These are phyloP conservation scores for Histomonas meleagridis DNA, from an alignment of 208 protist species.

Conservation along the genomic window DNA sequence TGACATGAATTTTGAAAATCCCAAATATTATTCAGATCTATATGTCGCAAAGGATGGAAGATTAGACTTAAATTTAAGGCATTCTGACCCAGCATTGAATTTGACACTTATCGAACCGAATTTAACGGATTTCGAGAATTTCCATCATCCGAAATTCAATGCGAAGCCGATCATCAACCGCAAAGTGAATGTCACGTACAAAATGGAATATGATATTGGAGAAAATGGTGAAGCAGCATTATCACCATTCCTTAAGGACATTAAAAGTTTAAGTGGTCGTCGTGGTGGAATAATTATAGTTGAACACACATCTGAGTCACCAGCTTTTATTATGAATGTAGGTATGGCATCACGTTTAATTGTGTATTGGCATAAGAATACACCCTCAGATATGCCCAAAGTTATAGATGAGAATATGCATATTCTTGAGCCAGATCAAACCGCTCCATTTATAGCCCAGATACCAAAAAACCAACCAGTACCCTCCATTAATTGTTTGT, in stretches of 20 bases:
- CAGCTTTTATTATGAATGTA: not conserved
- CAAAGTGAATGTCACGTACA: not conserved
- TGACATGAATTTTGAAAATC: not conserved
- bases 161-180: not conserved
- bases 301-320: not conserved
- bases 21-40: not conserved
- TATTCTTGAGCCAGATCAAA: conserved; percentile 14
- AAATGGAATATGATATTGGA: not conserved
- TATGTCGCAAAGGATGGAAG: not conserved
- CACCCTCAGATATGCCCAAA: not conserved
- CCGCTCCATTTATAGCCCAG: not conserved
- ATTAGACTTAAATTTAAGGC: not conserved
- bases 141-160: conserved; percentile 8
- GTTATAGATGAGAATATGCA: not conserved
- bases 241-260: not conserved
- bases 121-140: conserved; percentile 8
- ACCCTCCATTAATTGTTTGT: not conserved
- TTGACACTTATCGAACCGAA: not conserved
- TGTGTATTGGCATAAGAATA: not conserved
- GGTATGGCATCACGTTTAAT: not conserved
- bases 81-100: not conserved
- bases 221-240: not conserved
- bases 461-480: not conserved
- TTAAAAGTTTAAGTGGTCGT: not conserved
- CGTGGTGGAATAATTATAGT: not conserved